Conservation (phyloP, 805 yeast species). For the Cyberlindnera mississippiensis region DNA sequence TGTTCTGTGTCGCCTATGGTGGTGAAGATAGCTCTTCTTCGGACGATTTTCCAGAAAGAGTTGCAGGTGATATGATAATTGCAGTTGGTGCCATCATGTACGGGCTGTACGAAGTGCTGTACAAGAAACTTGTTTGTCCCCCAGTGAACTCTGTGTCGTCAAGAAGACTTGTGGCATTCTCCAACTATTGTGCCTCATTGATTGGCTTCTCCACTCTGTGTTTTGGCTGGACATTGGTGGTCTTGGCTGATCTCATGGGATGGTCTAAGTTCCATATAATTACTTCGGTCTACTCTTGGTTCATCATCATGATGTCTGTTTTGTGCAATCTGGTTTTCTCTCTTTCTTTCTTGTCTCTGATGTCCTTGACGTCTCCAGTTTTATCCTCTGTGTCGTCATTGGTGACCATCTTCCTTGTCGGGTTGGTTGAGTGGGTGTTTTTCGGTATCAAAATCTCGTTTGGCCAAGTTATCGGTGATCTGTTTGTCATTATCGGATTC, state of each 20-base stretch:
- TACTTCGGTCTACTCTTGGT: conserved; percentile 36
- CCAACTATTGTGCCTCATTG: conserved; percentile 67
- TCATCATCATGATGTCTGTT: conserved; percentile 48
- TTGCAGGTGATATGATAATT: conserved; percentile 68
- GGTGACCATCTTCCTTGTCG: conserved; percentile 76
- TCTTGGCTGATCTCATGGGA: conserved; percentile 48
- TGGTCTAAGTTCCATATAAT: conserved; percentile 58
- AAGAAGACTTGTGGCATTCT: conserved; percentile 73
- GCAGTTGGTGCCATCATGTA: conserved; percentile 71
- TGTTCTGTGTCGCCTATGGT: conserved; percentile 71
- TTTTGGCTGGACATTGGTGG: conserved; percentile 45
- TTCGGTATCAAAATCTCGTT: conserved; percentile 54
- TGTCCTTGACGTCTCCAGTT: conserved; percentile 85
- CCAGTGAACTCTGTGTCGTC: conserved; percentile 59
- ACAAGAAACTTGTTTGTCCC: conserved; percentile 73
- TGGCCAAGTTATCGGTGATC: conserved; percentile 65
- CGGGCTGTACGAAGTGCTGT: conserved; percentile 80
- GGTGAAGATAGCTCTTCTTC: conserved; percentile 30
- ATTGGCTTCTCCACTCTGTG: conserved; percentile 57
- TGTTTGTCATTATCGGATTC: conserved; percentile 67
- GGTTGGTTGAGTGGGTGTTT: conserved; percentile 66
- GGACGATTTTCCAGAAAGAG: conserved; percentile 49
- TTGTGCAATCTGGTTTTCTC: conserved; percentile 64
- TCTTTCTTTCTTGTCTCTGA: conserved; percentile 66
- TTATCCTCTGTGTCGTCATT: conserved; percentile 66